Evolutionary conservation across 192 early-diverging fungal species (phyloP).

Genomic region (Geranomyces variabilis): DNA sequence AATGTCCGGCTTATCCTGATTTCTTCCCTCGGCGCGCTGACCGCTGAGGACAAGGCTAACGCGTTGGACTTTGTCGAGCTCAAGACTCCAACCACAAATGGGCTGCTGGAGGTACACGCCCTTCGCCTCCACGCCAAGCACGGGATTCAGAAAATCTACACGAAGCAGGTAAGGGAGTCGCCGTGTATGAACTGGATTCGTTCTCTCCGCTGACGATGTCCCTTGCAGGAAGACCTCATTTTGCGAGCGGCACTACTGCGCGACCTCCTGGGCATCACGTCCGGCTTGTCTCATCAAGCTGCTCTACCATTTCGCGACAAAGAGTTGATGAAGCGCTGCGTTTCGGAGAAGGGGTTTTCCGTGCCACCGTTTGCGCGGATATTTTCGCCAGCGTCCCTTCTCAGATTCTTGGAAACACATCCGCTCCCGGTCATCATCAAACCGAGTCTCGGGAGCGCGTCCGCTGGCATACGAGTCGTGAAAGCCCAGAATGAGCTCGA

Average conservation of each 20-base stretch:
- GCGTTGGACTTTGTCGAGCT: slow-evolving; percentile 31
- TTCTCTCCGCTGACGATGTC: too few relatives aligned
- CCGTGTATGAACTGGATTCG: too few relatives aligned
- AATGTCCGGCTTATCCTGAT: slow-evolving; percentile 34
- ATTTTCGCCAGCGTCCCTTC: slow-evolving; percentile 32
- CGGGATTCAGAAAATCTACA: slow-evolving; percentile 46
- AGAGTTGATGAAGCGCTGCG: slow-evolving; percentile 40
- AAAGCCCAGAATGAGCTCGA: slow-evolving; percentile 24
- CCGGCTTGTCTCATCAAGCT: slow-evolving; percentile 13
- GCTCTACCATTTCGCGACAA: slow-evolving; percentile 46
- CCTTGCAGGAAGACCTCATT: slow-evolving; percentile 53
- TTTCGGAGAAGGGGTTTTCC: slow-evolving; percentile 26
- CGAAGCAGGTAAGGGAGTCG: too few relatives aligned
- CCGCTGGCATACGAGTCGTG: slow-evolving; percentile 39
- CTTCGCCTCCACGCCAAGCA: slow-evolving; percentile 36
- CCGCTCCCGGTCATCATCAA: slow-evolving; percentile 46
- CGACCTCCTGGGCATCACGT: slow-evolving; percentile 23
- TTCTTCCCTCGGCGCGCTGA: slow-evolving; percentile 24
- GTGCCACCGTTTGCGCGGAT: slow-evolving; percentile 40
- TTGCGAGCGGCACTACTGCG: slow-evolving; percentile 43
- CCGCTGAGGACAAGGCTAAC: slow-evolving; percentile 18
- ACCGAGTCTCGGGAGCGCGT: slow-evolving; percentile 43
- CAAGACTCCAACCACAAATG: slow-evolving; percentile 30
- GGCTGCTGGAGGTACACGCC: slow-evolving; percentile 38
- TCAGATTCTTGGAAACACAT: slow-evolving; percentile 30